Percentiles rank a stretch among this genome's conserved stretches.
Evolutionary conservation across 73 alveolate genomes (phyloP).

Genomic region (Symbiodinium pilosum): DNA sequence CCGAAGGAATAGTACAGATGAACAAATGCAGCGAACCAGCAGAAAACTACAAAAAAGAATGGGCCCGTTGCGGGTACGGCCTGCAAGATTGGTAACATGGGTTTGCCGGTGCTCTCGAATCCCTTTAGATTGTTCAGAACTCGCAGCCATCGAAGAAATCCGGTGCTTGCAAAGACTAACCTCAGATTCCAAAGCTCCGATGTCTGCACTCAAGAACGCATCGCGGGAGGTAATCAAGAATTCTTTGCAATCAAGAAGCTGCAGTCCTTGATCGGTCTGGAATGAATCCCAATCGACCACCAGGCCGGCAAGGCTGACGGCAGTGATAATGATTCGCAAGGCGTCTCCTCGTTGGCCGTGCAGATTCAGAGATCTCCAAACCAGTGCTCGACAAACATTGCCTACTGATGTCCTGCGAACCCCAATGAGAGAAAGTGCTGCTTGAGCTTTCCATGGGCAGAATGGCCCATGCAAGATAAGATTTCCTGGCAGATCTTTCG

Average conservation of each 20-base stretch:
- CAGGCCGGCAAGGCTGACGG: slow-evolving; percentile 40
- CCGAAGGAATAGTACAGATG: slow-evolving; percentile 84
- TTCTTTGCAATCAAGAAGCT: slow-evolving; percentile 37
- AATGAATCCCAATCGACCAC: slow-evolving; percentile 24
- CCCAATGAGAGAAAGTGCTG: slow-evolving; percentile 28
- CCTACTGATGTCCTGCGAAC: slow-evolving; percentile 24
- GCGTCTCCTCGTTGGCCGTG: slow-evolving; percentile 20
- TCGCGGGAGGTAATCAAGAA: too few relatives aligned
- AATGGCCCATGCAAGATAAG: slow-evolving; percentile 31
- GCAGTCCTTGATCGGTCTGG: slow-evolving; percentile 22
- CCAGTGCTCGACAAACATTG: not conserved
- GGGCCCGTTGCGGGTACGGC: slow-evolving; percentile 62
- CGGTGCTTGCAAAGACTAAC: slow-evolving; percentile 46
- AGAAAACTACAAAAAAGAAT: slow-evolving; percentile 69
- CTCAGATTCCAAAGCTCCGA: slow-evolving; percentile 1
- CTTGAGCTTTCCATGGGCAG: slow-evolving; percentile 28
- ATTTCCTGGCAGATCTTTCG: slow-evolving; percentile 44
- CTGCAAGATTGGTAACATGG: slow-evolving; percentile 81
- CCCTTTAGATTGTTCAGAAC: slow-evolving; percentile 77
- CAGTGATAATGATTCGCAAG: slow-evolving; percentile 47
- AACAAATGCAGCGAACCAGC: slow-evolving; percentile 81
- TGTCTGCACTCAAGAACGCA: too few relatives aligned
- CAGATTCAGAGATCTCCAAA: not conserved
- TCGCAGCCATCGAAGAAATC: slow-evolving; percentile 77
- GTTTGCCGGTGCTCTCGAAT: slow-evolving; percentile 83